Evolutionary conservation across 495 filamentous ascomycete genomes (phyloP).

Genomic region (Cladorrhinum samala): DNA sequence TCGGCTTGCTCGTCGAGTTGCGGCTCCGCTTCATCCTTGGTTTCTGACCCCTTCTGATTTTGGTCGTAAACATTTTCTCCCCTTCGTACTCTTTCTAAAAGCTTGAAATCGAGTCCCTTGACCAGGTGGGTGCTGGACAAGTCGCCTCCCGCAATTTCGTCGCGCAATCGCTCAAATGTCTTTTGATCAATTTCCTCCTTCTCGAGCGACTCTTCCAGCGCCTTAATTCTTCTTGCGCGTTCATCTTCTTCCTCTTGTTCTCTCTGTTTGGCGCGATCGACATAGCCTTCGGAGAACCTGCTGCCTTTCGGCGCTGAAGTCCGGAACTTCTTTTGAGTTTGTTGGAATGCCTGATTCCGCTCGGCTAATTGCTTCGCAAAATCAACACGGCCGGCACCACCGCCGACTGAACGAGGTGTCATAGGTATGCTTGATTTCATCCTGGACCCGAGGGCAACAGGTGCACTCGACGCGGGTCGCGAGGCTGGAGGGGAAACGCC

Average conservation of each 20-base stretch:
- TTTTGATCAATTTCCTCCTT: slow-evolving; percentile 70
- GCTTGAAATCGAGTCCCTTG: slow-evolving; percentile 81
- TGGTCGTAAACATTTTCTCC: slow-evolving; percentile 64
- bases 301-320: slow-evolving; percentile 78
- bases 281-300: slow-evolving; percentile 72
- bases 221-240: slow-evolving; percentile 58
- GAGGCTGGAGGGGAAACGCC: slow-evolving; percentile 27
- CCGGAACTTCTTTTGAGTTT: slow-evolving; percentile 63
- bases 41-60: slow-evolving; percentile 19
- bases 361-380: slow-evolving; percentile 86
- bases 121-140: slow-evolving; percentile 73
- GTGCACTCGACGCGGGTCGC: slow-evolving; percentile 27
- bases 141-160: slow-evolving; percentile 79
- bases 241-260: slow-evolving; percentile 55
- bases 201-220: slow-evolving; percentile 77
- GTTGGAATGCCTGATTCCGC: slow-evolving; percentile 48
- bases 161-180: slow-evolving; percentile 64
- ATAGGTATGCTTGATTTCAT: slow-evolving; percentile 75
- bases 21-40: slow-evolving; percentile 20
- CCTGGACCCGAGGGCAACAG: slow-evolving; percentile 53
- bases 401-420: slow-evolving; percentile 71
- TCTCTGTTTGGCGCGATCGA: slow-evolving; percentile 66
- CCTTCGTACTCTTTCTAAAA: slow-evolving; percentile 65
- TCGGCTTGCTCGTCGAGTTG: slow-evolving; percentile 18
- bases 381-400: slow-evolving; percentile 44